These are phyloP conservation scores for Rhodosporidiobolus sp. DNA, from an alignment of 768 basidiomycete genomes.

Conservation along the genomic window DNA sequence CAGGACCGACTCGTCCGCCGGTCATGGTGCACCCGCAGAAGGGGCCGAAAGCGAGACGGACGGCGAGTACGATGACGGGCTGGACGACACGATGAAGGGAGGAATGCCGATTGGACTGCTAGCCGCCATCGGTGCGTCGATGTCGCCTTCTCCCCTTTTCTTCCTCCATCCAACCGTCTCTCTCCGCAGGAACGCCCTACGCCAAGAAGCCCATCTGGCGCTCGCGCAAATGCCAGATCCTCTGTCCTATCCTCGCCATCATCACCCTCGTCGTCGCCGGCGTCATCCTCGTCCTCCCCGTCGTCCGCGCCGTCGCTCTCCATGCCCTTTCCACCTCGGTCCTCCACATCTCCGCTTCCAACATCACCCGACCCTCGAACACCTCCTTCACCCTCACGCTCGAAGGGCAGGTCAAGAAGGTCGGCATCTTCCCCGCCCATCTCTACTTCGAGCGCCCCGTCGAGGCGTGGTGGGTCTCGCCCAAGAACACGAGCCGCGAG, in stretches of 20 bases:
- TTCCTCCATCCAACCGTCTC: too few species aligned
- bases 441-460: conserved; percentile 63
- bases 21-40: background rate
- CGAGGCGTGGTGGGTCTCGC: conserved; percentile 58
- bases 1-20: background rate
- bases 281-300: conserved; percentile 28
- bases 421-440: conserved; percentile 63
- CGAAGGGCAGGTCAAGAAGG: conserved; percentile 56
- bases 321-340: conserved; percentile 31
- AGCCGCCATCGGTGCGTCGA: conserved; percentile 22
- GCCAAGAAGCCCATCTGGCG: conserved; percentile 35
- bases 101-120: conserved; percentile 32
- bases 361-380: conserved; percentile 34
- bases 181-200: conserved; percentile 15
- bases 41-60: background rate
- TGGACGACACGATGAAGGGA: conserved; percentile 21
- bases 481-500: conserved; percentile 51
- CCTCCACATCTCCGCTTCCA: conserved; percentile 25
- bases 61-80: background rate
- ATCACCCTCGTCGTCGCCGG: conserved; percentile 6
- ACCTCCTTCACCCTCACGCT: conserved; percentile 32
- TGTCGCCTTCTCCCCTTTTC: background rate
- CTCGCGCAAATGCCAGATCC: conserved; percentile 25
- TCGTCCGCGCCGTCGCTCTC: conserved; percentile 28
- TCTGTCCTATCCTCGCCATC: conserved; percentile 24